Base-by-base conservation (phyloP, 2,329 filamentous ascomycete genomes). In the Ascochyta fabae region DNA sequence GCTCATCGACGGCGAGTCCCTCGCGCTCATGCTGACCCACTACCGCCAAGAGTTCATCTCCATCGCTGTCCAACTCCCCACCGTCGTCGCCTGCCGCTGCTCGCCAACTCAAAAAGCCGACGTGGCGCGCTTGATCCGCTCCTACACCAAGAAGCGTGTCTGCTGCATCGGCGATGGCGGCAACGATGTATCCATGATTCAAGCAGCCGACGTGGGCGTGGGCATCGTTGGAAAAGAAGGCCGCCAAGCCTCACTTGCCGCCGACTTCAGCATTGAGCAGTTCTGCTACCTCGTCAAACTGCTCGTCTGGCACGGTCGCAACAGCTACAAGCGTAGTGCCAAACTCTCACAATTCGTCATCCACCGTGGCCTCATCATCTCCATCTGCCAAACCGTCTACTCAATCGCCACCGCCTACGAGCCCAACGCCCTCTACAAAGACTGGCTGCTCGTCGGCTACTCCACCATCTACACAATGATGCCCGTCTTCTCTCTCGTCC, bases 161-260 rank as follows among this genome's bases (percentile, higher is more conserved):
- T 96, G 93, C 78, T 98, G 95, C 72, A 99, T 99, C 65, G 95
- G 95, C 34, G 95, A 99, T 71, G 95, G 95, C 63, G 95, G 96
- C 67, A 99, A 99, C 77, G 96, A 99, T 74, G 95, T 99, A 5
- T 94, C 89, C 65, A 99, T 99, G 95, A 99, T 99, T 65, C 95
- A 98, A 80, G 94, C 95, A 7, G 95, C 96, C 0, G 95, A 99
- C 70, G 93, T 99, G 0, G 96, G 96, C 58, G 94, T 99, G 24
- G 95, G 95, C 58, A 99, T 99, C 59, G 95, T 98, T 0, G 95
- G 95, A 57, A 99, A 99, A 80, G 95, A 99, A 80, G 95, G 95
- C 31, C 87, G 91, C 22, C 95, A 99, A 79, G 95, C 95, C 33
- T 95, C 90, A 70, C 83, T 99, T 42, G 96, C 96, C 0, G 96